Base-by-base conservation (phyloP, 2,329 filamentous ascomycete species). In the Fusarium dimerum region DNA sequence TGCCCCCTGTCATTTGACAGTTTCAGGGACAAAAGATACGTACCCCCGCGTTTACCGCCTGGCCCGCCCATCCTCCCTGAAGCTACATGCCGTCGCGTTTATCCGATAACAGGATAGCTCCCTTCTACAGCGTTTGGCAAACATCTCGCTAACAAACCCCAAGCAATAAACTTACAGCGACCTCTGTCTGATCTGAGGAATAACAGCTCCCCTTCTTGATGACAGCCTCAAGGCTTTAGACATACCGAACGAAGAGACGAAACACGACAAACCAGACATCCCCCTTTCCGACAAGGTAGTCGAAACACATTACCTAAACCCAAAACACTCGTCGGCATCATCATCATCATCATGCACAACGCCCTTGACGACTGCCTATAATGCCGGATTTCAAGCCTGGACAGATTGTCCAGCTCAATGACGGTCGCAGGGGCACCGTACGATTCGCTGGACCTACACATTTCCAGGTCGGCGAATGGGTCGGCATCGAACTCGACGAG, bases 401-500 rank as follows among this genome's bases (percentile, higher is more conserved):
- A 65, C 89, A 94, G 75, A 84, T 82, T 58, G 83, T 97, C 72
- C 85, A 87, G 73, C 85, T 96, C 62, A 84, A 80, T 65, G 89
- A 96, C 73, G 88, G 88, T 66, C 87, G 88, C 63, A 82, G 82
- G 63, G 94, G 84, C 62, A 82, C 83, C 54, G 83, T 99, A 59
- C 90, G 90, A 64, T 99, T 90, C 73, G 78, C 90, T 55, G 94
- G 94, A 65, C 77, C 81, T 50, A 91, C 93, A 38, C 77, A 83
- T 63, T 96, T 97, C 73, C 86, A 91, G 52, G 77, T 81, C 6
- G 93, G 92, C 57, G 85, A 89, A 56, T 97, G 92, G 91, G 79
- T 97, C 53, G 93, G 93, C 59, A 83, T 97, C 54, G 92, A 96
- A 76, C 83, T 97, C 51, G 85, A 91, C 47, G 88, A 90, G 43